phyloP scores from a whole-genome alignment of 1,284 basidiomycete species.

The Puccinia triticina region DNA sequence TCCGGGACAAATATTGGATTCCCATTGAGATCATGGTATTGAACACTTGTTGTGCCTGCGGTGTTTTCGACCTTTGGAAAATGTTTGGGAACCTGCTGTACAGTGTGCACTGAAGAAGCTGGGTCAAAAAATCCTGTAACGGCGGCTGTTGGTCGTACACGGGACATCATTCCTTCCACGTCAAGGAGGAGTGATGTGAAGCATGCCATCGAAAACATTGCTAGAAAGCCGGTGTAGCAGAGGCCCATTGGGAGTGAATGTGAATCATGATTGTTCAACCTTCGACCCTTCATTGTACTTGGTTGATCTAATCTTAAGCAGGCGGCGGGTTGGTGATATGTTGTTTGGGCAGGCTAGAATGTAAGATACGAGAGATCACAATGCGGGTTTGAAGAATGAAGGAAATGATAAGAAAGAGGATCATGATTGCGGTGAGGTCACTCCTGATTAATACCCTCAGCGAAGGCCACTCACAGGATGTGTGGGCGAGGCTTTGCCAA shows the following conservation, averaged over 20 bases:
- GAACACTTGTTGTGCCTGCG: background rate
- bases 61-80: too few relatives aligned
- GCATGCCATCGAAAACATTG: background rate
- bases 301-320: background rate
- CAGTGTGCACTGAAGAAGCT: too few relatives aligned
- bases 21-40: background rate
- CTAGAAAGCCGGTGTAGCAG: background rate
- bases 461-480: too few relatives aligned
- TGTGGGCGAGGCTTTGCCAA: too few relatives aligned
- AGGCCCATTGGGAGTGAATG: background rate
- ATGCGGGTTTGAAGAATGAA: too few relatives aligned
- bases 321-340: background rate
- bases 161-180: background rate
- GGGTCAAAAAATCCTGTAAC: background rate
- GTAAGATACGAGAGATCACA: background rate
- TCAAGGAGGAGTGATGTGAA: background rate
- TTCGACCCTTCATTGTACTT: background rate
- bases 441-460: too few relatives aligned
- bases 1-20: background rate
- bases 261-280: background rate
- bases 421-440: too few relatives aligned
- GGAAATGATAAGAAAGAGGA: too few relatives aligned
- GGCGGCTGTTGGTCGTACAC: background rate
- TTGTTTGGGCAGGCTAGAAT: slow-evolving; percentile 2
- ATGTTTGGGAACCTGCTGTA: background rate